Evolutionary conservation across 805 yeast genomes (phyloP), one percentile per base, ranked within the genome.

Genomic region (Ogataea pilisensis): DNA sequence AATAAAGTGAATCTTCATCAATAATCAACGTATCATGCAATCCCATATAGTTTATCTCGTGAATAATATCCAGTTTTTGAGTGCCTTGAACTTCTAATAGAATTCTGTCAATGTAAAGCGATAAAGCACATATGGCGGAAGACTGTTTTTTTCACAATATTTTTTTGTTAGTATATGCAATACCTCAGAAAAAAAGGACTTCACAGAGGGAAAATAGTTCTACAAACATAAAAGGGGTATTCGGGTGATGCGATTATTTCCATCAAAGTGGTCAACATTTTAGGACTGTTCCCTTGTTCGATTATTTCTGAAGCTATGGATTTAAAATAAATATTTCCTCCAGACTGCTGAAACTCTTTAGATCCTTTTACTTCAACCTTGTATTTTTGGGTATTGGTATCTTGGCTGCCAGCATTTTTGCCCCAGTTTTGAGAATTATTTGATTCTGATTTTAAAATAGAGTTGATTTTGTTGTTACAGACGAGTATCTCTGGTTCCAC

Each of bases 1-100:
- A 58, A 30, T 46, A 43, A n/a, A 55, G 43, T 6, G 64, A 39
- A 22, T 62, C 64, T 8, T 45, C 30, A 32, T 64, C 66, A 19
- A 65, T 39, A 28, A 46, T 49, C 56, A 65, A 43, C 3, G 40
- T 26, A 9, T 52, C 32, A 8, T 43, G 18, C 2, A 47, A 12
- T 9, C 31, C n/a, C 5, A 31, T 14, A 18, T 38, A 28, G 7
- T 40, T 33, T 27, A 50, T 25, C 2, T 11, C 7, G 4, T 34
- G 30, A 2, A 48, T 38, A 4, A 50, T 20, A 17, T 46, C 45
- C 3, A 32, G 3, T 12, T 34, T 39, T 5, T 19, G 34, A 4
- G 17, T 27, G 8, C 31, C 21, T n/a, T 16, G 26, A 7, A 31
- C 32, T 2, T 35, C 37, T 24, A 41, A 11, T 12, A 32, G 13